Percentiles rank a stretch among this genome's conserved stretches.
These are phyloP conservation scores for Yarrowia yakushimensis DNA, from an alignment of 805 yeast species.

Conservation along the genomic window DNA sequence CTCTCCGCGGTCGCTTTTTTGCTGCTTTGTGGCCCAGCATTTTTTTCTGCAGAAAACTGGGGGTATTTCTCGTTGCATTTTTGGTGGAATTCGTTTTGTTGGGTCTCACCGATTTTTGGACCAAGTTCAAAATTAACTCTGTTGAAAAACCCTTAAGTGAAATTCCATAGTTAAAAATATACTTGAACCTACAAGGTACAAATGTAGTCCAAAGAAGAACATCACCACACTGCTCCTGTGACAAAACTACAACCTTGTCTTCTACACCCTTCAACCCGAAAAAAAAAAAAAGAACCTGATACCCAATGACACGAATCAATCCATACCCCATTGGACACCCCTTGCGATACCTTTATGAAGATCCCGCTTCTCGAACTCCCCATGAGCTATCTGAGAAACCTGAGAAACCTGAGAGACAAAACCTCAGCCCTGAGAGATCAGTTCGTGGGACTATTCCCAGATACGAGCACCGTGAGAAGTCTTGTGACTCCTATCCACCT, in stretches of 20 bases:
- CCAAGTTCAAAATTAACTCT: too few relatives aligned
- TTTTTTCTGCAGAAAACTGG: neutral
- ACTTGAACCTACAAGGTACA: too few relatives aligned
- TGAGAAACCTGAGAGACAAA: too few relatives aligned
- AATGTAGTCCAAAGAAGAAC: too few relatives aligned
- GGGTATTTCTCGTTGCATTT: neutral
- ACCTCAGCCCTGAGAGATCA: neutral
- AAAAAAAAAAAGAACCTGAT: neutral
- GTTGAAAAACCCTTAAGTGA: too few relatives aligned
- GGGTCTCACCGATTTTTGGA: too few relatives aligned
- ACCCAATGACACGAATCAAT: neutral
- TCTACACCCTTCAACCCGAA: neutral
- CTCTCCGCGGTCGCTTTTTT: constrained; percentile 3
- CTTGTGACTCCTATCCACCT: too few relatives aligned
- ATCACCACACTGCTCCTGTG: too few relatives aligned
- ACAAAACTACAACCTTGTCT: neutral
- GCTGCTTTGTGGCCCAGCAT: neutral
- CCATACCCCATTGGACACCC: neutral
- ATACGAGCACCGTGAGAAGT: too few relatives aligned
- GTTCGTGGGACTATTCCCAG: too few relatives aligned
- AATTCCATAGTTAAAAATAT: too few relatives aligned
- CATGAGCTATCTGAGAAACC: too few relatives aligned
- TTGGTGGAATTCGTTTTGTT: neutral
- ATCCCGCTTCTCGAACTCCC: neutral
- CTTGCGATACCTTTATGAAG: neutral